Evolutionary conservation across 129 eudicot genomes (phyloP), one percentile per base, ranked within the genome.

Genomic region (Chrysanthemum lavandulifolium): DNA sequence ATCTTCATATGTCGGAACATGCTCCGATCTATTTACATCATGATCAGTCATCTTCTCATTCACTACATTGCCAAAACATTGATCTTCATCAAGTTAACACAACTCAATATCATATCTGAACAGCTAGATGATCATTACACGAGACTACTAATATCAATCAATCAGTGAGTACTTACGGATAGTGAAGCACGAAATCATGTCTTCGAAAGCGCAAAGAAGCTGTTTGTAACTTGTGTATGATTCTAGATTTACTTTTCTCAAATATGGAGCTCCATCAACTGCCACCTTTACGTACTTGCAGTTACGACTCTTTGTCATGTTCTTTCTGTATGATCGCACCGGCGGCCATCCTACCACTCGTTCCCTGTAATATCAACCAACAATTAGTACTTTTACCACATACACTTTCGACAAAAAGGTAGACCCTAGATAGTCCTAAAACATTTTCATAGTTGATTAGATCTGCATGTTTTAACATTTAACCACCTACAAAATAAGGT

Each of bases 311-410:
- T 75, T 78, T 80, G 80, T 71, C 14, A 88, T 78, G 83, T 82
- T 87, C 84, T 87, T 93, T 52, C 91, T 71, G 75, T 85, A 80
- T 27, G 88, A 85, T 74, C 88, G 76, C 74, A 93, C 73, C 67
- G 98, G 98, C 40, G 98, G 98, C 98, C 98, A 93, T 75, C 98
- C 98, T 13, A 93, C 87, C 73, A 92, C 96, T 69, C 69, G 88
- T 60, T 86, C 88, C 83, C 98, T 89, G 76, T 76, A 57, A 73
- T 11, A 58, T 45, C 58, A 43, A 36, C 58, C 58, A 53, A 14
- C 13, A 14, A 53, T 31, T 31, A 23, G 13, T 10, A 10, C n/a
- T 53, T 10, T 52, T 10, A 52, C 15, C 3, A 11, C 14, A 13
- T 52, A 52, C 2, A 51, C n/a, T 51, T 51, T 11, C 14, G 57